Base-by-base conservation (phyloP, 805 yeast species). In the Ogataea corticis region DNA sequence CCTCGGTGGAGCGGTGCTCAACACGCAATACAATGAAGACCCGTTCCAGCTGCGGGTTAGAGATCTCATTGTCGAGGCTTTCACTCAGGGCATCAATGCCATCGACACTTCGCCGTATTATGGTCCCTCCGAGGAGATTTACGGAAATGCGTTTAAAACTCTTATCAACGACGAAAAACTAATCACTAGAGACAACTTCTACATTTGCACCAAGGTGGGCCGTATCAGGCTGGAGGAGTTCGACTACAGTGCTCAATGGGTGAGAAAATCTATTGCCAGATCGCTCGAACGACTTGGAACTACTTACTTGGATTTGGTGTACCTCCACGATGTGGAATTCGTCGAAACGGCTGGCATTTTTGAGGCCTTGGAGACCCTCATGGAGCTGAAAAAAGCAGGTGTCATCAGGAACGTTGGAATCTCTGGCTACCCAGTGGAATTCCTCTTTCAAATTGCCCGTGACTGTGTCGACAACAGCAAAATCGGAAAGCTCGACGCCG, bases 51-150 rank as follows among this genome's bases (percentile, higher is more conserved):
- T 87, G 33, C 85, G 88, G 1, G 73, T 82, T 10, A 69, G 66
- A 10, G 80, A 77, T 0, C 76, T 91, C 40, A 54, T 91, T 16
- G 60, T 68, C 38, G 56, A 63, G 12, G 94, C 91, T 0, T 83
- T 91, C 56, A 66, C 70, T 16, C 59, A 71, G 19, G 97, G 97
- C 0, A 69, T 88, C 48, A 76, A 73, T 37, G 94, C 96, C 1
- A 71, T 91, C 30, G 97, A 91, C 60, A 89, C 97, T 0, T 87
- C 97, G 0, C 97, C 97, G 3, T 90, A 87, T 67, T 91, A 91
- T 61, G 97, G 97, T 0, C 88, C 88, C 0, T 86, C 96, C 4
- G 98, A 91, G 59, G 72, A 66, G 15, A 52, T 91, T 12, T 61
- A 87, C 5, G 97, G 98, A 1, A 49, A 72, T 13, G 92, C 90